These are phyloP conservation scores for Claviceps pusilla DNA, from an alignment of 2,329 filamentous ascomycete species.

Conservation along the genomic window DNA sequence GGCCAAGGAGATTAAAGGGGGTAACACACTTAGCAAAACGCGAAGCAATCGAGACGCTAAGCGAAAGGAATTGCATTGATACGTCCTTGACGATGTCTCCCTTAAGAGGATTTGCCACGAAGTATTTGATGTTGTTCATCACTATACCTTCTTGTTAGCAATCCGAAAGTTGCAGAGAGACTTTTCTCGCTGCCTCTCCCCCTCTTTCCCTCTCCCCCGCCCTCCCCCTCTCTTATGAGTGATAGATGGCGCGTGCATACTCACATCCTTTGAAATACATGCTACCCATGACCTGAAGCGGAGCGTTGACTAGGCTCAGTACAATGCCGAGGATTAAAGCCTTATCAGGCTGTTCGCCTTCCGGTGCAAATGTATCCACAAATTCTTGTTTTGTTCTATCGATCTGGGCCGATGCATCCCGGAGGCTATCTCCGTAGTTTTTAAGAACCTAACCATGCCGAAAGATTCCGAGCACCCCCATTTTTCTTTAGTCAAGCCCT, in stretches of 20 bases:
- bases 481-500: neutral
- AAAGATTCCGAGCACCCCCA: neutral
- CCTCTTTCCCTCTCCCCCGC: too few relatives aligned
- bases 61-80: neutral
- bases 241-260: neutral
- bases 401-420: neutral
- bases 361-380: neutral
- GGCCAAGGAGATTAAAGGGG: neutral
- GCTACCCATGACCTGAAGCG: neutral
- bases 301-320: neutral
- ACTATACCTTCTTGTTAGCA: neutral
- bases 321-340: neutral
- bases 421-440: neutral
- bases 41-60: neutral
- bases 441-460: neutral
- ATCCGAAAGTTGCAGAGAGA: neutral
- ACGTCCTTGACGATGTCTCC: neutral
- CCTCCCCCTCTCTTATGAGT: too few relatives aligned
- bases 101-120: neutral
- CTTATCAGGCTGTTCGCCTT: neutral
- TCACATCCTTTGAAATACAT: neutral
- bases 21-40: neutral
- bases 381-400: neutral
- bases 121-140: neutral
- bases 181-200: too few relatives aligned